Base-by-base conservation (phyloP, 371 early-diverging fungal species). In the Mortierella sp. region DNA sequence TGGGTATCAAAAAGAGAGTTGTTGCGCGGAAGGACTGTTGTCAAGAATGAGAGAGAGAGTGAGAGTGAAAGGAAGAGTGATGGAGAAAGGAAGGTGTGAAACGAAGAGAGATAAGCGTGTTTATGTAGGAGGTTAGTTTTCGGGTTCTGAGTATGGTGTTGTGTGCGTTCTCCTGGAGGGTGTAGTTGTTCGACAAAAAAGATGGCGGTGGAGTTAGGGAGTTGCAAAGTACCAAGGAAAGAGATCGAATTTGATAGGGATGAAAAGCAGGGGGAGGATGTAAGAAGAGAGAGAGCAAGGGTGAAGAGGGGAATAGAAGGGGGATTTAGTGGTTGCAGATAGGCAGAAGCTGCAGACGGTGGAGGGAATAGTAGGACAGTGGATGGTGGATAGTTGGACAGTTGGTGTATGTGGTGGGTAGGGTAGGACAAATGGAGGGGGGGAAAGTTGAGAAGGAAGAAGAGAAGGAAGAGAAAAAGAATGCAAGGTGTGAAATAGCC, bases 371-470 rank as follows among this genome's bases (percentile, higher is more conserved):
- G 32, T 29, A 32, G 68, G 43, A 49, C 21, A 55, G 54, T 49
- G 24, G 27, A 38, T 18, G 32, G 49, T 72, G 44, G 38, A 46
- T 29, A 8, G 14, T 10, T 46, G 49, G 49, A 49, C 21, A 18
- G 49, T 49, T 55, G n/a, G 10, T 27, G 56, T 24, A 10, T 8
- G 56, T 27, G 56, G 56, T 56, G 56, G 27, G 8, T 24, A 27
- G 11, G 27, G n/a, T 55, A n/a, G 21, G 12, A 16, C 10, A n/a
- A 8, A 8, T 63, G 72, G 38, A 60, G 38, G 27, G 63, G 38
- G 14, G 35, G 51, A 78, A 68, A 44, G 65, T 51, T 18, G 41
- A 43, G 75, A 79, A 74, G 56, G 44, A 46, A 29, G 18, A 55
- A 56, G 8, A 65, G 35, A 44, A 32, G 21, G 27, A 49, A 18